phyloP scores from a whole-genome alignment of 768 basidiomycete genomes.

The Auricularia cornea region DNA sequence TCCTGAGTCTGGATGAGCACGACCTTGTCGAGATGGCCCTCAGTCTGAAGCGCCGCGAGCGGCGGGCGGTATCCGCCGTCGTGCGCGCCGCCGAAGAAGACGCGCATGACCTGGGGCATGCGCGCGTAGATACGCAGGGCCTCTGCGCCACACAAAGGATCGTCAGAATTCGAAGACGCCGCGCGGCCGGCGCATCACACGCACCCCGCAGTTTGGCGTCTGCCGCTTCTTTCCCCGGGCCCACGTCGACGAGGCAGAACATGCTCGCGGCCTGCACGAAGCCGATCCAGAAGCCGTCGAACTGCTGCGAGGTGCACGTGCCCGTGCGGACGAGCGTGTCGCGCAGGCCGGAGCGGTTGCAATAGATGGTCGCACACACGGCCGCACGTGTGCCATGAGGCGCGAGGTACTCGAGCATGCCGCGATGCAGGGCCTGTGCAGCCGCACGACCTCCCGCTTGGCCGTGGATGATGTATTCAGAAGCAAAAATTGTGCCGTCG shows the following conservation, averaged over 20 bases:
- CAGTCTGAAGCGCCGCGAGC: slow-evolving; percentile 56
- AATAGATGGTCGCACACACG: background rate
- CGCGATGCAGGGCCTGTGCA: slow-evolving; percentile 37
- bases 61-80: slow-evolving; percentile 63
- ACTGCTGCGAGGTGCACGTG: slow-evolving; percentile 55
- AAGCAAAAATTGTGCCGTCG: slow-evolving; percentile 51
- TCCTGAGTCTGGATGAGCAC: slow-evolving; percentile 55
- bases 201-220: slow-evolving; percentile 70
- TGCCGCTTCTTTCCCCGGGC: slow-evolving; percentile 62
- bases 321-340: slow-evolving; percentile 36
- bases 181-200: background rate
- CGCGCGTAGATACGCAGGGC: slow-evolving; percentile 60
- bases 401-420: slow-evolving; percentile 9
- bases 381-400: background rate
- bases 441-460: slow-evolving; percentile 50
- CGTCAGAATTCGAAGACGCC: background rate
- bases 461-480: slow-evolving; percentile 45
- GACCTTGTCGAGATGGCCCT: slow-evolving; percentile 56
- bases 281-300: slow-evolving; percentile 51
- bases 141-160: slow-evolving; percentile 31
- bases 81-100: slow-evolving; percentile 57
- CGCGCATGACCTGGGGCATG: slow-evolving; percentile 53
- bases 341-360: background rate
- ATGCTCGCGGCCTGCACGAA: slow-evolving; percentile 63
- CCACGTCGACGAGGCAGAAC: slow-evolving; percentile 64